These are phyloP conservation scores for Petunia axillaris DNA, from an alignment of 257 asterid species.

Conservation along the genomic window DNA sequence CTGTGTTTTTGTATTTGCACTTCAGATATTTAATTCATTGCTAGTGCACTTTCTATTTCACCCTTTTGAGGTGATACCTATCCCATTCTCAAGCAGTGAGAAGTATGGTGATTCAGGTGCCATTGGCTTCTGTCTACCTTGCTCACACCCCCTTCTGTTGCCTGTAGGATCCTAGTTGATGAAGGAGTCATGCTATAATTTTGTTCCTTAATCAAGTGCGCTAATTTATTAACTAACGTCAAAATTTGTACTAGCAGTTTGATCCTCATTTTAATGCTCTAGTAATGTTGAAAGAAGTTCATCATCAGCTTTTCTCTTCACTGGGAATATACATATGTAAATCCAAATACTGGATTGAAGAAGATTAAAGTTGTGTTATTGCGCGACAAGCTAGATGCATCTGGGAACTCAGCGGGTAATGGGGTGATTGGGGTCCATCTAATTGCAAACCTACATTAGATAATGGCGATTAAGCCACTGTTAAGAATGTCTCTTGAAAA, in stretches of 20 bases:
- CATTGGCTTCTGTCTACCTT: background rate
- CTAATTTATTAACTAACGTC: background rate
- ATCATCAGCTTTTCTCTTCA: background rate
- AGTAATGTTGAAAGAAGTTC: background rate
- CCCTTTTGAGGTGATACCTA: conserved; percentile 10
- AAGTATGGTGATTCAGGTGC: background rate
- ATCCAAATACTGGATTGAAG: background rate
- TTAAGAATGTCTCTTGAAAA: conserved; percentile 3
- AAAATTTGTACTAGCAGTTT: background rate
- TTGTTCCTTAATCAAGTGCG: background rate
- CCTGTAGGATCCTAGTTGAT: background rate
- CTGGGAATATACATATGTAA: background rate
- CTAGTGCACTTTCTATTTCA: background rate
- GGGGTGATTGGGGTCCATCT: background rate
- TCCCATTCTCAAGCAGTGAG: conserved; percentile 21
- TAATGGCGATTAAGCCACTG: background rate
- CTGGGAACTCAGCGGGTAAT: background rate
- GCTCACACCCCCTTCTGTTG: background rate
- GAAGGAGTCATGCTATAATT: background rate
- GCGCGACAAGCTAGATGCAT: background rate
- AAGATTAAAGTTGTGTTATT: conserved; percentile 2
- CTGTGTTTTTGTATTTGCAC: conserved; percentile 13
- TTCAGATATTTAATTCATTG: background rate
- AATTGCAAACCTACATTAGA: conserved; percentile 14
- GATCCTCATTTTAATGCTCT: background rate